Evolutionary conservation across 2,329 filamentous ascomycete genomes (phyloP).

Genomic region (Xylariaceae sp.): DNA sequence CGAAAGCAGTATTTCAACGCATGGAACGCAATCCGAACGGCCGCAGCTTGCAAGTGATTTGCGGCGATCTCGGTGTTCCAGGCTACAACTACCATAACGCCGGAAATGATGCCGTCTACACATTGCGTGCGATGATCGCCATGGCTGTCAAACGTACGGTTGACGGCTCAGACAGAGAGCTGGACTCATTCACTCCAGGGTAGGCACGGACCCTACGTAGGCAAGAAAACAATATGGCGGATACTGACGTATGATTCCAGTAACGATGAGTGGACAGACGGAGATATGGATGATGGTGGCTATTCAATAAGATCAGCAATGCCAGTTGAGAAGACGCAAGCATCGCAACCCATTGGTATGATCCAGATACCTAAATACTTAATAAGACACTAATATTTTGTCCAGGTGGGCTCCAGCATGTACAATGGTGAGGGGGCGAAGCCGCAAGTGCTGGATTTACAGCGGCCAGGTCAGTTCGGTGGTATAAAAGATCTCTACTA

Average conservation of each 20-base stretch:
- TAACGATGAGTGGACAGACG: conserved; percentile 41
- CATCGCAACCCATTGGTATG: background rate
- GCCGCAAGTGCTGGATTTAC: too few species aligned
- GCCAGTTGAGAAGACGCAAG: background rate
- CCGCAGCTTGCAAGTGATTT: conserved; percentile 64
- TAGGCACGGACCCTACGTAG: background rate
- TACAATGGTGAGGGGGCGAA: conserved; percentile 5
- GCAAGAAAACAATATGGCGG: conserved; percentile 4
- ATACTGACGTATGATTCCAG: conserved; percentile 24
- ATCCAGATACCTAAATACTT: background rate
- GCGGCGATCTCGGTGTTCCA: conserved; percentile 67
- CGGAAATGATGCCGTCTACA: conserved; percentile 84
- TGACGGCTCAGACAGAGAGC: conserved; percentile 16
- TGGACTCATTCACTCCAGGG: conserved; percentile 6
- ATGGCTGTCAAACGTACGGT: conserved; percentile 54
- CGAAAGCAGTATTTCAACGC: conserved; percentile 70
- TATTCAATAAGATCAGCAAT: conserved; percentile 28
- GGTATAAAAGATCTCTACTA: too few species aligned
- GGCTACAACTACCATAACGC: conserved; percentile 80
- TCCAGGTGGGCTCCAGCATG: background rate
- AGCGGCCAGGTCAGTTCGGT: too few species aligned
- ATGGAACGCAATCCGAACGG: conserved; percentile 59
- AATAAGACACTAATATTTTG: conserved; percentile 2
- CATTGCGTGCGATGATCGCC: conserved; percentile 73
- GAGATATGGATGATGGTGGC: conserved; percentile 40